Evolutionary conservation across 192 early-diverging fungal species (phyloP).

Genomic region (Podila epicladia): DNA sequence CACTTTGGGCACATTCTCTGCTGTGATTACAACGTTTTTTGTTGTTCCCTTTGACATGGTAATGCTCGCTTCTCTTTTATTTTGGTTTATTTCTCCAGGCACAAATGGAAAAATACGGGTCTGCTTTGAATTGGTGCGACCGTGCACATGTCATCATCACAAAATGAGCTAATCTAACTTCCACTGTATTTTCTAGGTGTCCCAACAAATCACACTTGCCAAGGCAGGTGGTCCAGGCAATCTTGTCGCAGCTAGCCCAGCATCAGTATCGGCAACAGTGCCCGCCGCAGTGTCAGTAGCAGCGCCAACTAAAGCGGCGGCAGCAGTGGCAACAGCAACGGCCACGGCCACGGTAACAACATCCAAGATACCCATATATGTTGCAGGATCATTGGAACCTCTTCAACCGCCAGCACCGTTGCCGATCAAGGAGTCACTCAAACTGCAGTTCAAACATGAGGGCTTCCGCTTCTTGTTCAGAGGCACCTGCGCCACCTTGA

Average conservation of each 20-base stretch:
- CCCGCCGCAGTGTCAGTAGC: slow-evolving; percentile 11
- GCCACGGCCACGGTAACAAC: slow-evolving; percentile 10
- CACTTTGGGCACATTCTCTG: slow-evolving; percentile 42
- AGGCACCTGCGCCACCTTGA: slow-evolving; percentile 46
- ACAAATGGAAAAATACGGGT: not conserved
- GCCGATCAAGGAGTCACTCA: slow-evolving; percentile 44
- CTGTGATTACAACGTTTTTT: slow-evolving; percentile 46
- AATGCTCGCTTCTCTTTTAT: not conserved
- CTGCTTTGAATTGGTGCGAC: not conserved
- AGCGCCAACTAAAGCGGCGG: slow-evolving; percentile 7
- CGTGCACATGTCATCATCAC: not conserved
- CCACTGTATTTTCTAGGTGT: slow-evolving; percentile 10
- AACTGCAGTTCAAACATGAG: slow-evolving; percentile 40
- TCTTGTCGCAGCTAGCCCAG: slow-evolving; percentile 5
- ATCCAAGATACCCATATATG: slow-evolving; percentile 25
- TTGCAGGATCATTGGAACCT: slow-evolving; percentile 27
- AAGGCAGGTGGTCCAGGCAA: slow-evolving; percentile 44
- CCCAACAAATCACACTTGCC: slow-evolving; percentile 48
- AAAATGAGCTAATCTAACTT: not conserved
- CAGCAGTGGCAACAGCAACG: slow-evolving; percentile 20
- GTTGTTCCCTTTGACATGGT: slow-evolving; percentile 54
- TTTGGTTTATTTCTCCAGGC: not conserved
- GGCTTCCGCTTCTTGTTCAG: slow-evolving; percentile 51
- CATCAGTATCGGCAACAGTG: slow-evolving; percentile 16
- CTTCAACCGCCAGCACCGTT: slow-evolving; percentile 19